phyloP scores from a whole-genome alignment of 2,329 filamentous ascomycete species.

The Neonectria coccinea region DNA sequence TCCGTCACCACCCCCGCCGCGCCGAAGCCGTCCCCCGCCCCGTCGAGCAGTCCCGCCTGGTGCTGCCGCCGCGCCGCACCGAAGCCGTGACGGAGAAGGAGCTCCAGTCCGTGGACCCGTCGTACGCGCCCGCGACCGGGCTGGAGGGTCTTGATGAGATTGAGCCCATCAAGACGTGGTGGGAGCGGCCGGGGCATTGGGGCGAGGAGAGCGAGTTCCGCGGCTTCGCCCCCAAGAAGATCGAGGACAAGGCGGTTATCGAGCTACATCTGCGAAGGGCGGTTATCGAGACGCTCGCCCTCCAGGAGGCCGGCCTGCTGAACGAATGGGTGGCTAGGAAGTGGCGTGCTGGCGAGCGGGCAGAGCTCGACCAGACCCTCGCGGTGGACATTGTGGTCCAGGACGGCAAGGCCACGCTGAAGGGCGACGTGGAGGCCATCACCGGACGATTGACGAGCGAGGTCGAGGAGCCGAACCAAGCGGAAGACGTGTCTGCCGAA shows the following conservation, averaged over 20 bases:
- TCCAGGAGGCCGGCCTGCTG: constrained; percentile 51
- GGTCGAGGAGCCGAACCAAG: constrained; percentile 39
- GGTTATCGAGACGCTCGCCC: constrained; percentile 63
- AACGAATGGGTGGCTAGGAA: constrained; percentile 49
- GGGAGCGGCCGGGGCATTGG: constrained; percentile 67
- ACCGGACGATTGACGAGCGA: constrained; percentile 50
- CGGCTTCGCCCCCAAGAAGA: constrained; percentile 57
- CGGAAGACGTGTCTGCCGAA: constrained; percentile 47
- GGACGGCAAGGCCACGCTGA: constrained; percentile 56
- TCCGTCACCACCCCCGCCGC: constrained; percentile 31
- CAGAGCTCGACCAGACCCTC: constrained; percentile 52
- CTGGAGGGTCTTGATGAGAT: constrained; percentile 61
- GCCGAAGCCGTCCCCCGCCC: constrained; percentile 29
- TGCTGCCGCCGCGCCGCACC: constrained; percentile 49
- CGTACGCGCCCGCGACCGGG: constrained; percentile 61
- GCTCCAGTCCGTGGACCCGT: constrained; percentile 45
- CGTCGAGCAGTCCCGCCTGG: constrained; percentile 47
- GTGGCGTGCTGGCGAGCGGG: constrained; percentile 49
- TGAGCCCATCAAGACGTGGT: constrained; percentile 63
- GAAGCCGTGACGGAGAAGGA: constrained; percentile 52
- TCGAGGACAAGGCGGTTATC: constrained; percentile 58
- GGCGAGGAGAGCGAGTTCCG: constrained; percentile 57
- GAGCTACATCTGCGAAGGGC: constrained; percentile 64
- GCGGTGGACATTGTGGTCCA: constrained; percentile 53
- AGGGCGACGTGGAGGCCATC: constrained; percentile 52